phyloP scores from a whole-genome alignment of 192 early-diverging fungal genomes.

The Martensiomyces pterosporus region DNA sequence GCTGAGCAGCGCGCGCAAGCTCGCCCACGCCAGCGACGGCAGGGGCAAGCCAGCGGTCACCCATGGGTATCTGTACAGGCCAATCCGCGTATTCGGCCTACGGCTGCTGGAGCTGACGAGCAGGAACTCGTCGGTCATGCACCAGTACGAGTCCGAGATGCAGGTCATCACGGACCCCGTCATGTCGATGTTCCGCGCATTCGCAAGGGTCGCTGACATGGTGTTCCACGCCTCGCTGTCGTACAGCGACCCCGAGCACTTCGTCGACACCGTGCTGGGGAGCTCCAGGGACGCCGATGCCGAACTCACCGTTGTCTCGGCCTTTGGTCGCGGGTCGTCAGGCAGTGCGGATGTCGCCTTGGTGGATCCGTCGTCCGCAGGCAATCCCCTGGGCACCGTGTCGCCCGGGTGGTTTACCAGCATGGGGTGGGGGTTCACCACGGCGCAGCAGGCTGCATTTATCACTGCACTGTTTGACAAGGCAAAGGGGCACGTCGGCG shows the following conservation, averaged over 20 bases:
- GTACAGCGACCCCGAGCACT: constrained; percentile 61
- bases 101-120: constrained; percentile 77
- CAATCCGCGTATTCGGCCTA: constrained; percentile 57
- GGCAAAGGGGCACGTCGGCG: constrained; percentile 47
- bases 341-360: no score
- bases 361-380: no score
- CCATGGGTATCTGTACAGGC: constrained; percentile 12
- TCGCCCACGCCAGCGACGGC: constrained; percentile 1
- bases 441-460: constrained; percentile 50
- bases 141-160: constrained; percentile 60
- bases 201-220: constrained; percentile 71
- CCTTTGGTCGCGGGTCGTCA: constrained; percentile 41
- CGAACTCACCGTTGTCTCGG: constrained; percentile 71
- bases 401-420: constrained; percentile 36
- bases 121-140: constrained; percentile 76
- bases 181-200: constrained; percentile 77
- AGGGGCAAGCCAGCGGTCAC: constrained; percentile 19
- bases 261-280: constrained; percentile 62
- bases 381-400: constrained; percentile 3
- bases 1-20: constrained; percentile 10
- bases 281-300: constrained; percentile 53
- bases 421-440: constrained; percentile 45
- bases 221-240: constrained; percentile 58
- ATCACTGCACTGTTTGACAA: constrained; percentile 47
- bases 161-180: constrained; percentile 68